Evolutionary conservation across 2,329 filamentous ascomycete genomes (phyloP).

Genomic region (Ophiostoma perfectum): DNA sequence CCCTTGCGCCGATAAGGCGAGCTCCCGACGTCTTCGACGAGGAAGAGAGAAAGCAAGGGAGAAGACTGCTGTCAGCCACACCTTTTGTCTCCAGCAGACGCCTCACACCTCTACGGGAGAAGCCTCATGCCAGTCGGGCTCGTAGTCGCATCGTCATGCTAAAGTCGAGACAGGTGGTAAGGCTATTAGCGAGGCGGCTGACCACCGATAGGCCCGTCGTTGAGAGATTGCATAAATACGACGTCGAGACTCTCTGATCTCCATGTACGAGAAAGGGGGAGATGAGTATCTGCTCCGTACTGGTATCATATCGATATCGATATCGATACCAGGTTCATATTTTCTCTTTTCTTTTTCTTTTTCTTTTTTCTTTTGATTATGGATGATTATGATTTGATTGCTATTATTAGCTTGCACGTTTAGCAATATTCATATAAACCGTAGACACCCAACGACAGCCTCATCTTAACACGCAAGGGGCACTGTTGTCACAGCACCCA

Average conservation of each 20-base stretch:
- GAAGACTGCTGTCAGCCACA: background rate
- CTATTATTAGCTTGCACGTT: background rate
- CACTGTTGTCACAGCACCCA: too few species aligned
- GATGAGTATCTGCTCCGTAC: background rate
- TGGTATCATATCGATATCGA: background rate
- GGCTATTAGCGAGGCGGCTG: background rate
- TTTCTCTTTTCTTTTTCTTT: too few species aligned
- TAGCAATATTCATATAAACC: background rate
- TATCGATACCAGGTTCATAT: background rate
- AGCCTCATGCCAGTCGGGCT: too few species aligned
- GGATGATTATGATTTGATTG: too few species aligned
- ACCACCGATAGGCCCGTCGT: background rate
- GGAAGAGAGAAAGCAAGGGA: background rate
- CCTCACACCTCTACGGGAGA: too few species aligned
- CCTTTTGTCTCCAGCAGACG: too few species aligned
- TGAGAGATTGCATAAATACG: background rate
- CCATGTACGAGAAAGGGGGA: constrained; percentile 5
- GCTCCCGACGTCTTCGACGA: background rate
- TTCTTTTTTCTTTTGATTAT: too few species aligned
- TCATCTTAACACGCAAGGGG: background rate
- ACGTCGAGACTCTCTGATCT: background rate
- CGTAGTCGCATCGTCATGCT: too few species aligned
- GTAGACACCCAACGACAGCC: background rate
- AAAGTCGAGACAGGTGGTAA: background rate
- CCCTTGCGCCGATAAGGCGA: background rate